Conservation (phyloP, 345 rosid genomes). For the Acer negundo region DNA sequence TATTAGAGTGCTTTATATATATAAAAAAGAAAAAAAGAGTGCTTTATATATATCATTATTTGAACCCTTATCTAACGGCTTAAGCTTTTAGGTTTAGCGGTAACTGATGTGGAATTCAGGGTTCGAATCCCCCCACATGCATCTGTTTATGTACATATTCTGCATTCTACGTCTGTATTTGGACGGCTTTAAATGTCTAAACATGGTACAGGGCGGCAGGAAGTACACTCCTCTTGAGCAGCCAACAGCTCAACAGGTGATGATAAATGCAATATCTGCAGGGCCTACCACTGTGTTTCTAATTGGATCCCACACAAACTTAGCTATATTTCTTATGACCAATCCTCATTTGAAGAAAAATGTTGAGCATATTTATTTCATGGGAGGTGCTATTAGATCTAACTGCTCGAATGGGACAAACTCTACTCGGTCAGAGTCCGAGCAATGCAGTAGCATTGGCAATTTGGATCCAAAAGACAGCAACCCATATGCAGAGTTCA, state of each 20-base stretch:
- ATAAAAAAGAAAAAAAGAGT: no score
- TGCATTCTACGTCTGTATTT: neutral
- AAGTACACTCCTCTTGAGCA: conserved; percentile 27
- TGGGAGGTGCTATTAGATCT: conserved; percentile 29
- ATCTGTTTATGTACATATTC: no score
- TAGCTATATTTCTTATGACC: conserved; percentile 27
- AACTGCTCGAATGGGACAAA: neutral
- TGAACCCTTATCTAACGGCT: no score
- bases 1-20: no score
- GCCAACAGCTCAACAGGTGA: conserved; percentile 27
- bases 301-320: conserved; percentile 27
- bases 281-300: conserved; percentile 30
- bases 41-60: no score
- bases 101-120: no score
- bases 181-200: neutral
- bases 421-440: neutral
- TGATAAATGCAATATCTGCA: conserved; percentile 21
- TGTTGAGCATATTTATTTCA: conserved; percentile 25
- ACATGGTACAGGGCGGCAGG: conserved; percentile 24
- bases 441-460: conserved; percentile 5
- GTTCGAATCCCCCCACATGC: no score
- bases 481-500: conserved; percentile 34
- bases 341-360: conserved; percentile 35
- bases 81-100: no score
- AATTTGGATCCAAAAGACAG: conserved; percentile 11